Base-by-base conservation (phyloP, 176 grass and related monocot species). In the Triticum monococcum region DNA sequence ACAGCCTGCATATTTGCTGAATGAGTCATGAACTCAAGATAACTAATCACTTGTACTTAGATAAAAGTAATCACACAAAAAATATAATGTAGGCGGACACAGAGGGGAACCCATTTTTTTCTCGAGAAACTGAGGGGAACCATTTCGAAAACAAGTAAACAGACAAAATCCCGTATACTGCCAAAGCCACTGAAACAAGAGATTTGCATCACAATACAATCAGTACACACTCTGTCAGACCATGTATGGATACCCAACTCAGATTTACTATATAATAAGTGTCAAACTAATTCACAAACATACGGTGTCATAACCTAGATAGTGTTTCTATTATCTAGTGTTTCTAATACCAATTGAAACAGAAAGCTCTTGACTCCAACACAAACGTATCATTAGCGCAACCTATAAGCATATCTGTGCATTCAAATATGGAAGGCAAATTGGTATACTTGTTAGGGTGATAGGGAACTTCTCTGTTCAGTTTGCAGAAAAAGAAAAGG, bases 1-100 rank as follows among this genome's bases (percentile, higher is more conserved):
- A 98, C 96, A 79, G 92, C 71, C 96, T 98, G 90, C 73, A 87
- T 64, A 80, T 32, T 84, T 76, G 10, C 30, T 17, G n/a, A 67
- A 83, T 9, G 85, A 60, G 26, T 48, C 26, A 84, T 9, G 66
- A 75, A 30, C 36, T 68, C 25, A 45, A 80, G 5, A 28, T 43
- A 83, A 73, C 31, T 32, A 37, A 37, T 72, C 31, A 72, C n/a
- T 38, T 48, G 33, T 23, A 36, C 38, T 43, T 30, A 38, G 62
- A 86, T 38, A 83, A 65, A 78, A 86, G 69, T 4, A 69, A 63
- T 0, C 1, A 10, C 38, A 79, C 24, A 71, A 69, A 81, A 35
- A 35, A 82, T 31, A 71, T 37, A 40, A n/a, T 35, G 9, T 16
- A 61, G 18, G 68, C 26, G 78, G 33, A 90, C 12, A 71, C 41